Percentiles rank a stretch among this genome's conserved stretches.
Evolutionary conservation across 1,284 basidiomycete species (phyloP).

Genomic region (Hortiboletus rubellus): DNA sequence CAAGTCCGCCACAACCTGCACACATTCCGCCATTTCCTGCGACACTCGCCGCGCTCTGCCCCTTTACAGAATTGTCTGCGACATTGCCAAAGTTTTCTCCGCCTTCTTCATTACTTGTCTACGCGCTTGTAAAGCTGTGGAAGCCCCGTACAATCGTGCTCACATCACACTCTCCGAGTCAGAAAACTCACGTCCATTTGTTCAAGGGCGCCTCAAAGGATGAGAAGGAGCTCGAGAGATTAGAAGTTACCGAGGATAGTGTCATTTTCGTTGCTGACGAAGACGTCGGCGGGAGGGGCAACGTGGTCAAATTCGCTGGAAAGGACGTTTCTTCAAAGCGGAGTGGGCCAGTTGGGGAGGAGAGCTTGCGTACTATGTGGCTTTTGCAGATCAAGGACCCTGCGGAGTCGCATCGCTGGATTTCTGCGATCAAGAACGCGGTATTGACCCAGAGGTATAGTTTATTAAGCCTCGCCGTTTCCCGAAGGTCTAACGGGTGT

Average conservation of each 20-base stretch:
- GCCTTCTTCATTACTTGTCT: conserved; percentile 63
- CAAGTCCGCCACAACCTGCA: conserved; percentile 13
- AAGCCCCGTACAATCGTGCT: conserved; percentile 63
- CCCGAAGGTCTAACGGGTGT: conserved; percentile 3
- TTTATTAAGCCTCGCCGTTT: not conserved
- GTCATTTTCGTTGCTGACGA: conserved; percentile 72
- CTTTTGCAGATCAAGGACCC: conserved; percentile 62
- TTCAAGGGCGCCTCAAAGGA: conserved; percentile 61
- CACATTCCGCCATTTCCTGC: conserved; percentile 58
- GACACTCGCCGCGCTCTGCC: conserved; percentile 46
- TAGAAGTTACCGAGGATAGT: conserved; percentile 72
- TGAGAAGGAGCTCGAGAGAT: conserved; percentile 67
- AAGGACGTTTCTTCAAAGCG: conserved; percentile 53
- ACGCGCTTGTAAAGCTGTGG: conserved; percentile 72
- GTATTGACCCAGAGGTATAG: conserved; percentile 67
- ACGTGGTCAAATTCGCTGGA: conserved; percentile 68
- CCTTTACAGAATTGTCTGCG: conserved; percentile 52
- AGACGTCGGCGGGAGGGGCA: conserved; percentile 59
- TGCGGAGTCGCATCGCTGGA: conserved; percentile 69
- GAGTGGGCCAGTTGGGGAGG: conserved; percentile 26
- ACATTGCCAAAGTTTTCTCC: conserved; percentile 65
- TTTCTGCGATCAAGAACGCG: conserved; percentile 65
- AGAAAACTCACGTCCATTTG: conserved; percentile 63
- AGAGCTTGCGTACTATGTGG: conserved; percentile 44
- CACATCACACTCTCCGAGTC: conserved; percentile 44